These are phyloP conservation scores for Pythium biforme DNA, from an alignment of 352 stramenopile species.

Conservation along the genomic window DNA sequence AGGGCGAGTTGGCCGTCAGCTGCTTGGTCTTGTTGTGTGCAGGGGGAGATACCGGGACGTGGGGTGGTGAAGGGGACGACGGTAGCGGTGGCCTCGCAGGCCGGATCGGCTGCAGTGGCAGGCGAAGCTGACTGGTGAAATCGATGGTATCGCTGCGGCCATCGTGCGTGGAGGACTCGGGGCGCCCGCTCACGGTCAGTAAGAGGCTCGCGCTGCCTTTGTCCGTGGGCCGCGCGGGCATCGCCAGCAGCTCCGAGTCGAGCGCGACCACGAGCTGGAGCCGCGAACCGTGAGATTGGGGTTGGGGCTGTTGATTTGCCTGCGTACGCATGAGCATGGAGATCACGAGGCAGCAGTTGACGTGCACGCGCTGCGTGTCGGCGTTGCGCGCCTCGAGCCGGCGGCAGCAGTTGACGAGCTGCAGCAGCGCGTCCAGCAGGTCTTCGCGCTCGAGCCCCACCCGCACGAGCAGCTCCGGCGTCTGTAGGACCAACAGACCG, in stretches of 20 bases:
- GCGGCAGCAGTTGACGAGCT: slow-evolving; percentile 65
- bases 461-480: slow-evolving; percentile 32
- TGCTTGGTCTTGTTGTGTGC: not conserved
- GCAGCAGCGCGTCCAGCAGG: slow-evolving; percentile 70
- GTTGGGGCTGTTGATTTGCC: no score
- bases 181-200: slow-evolving; percentile 47
- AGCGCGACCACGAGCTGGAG: slow-evolving; percentile 58
- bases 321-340: slow-evolving; percentile 79
- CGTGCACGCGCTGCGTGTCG: slow-evolving; percentile 66
- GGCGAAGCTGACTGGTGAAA: not conserved
- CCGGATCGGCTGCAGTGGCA: slow-evolving; percentile 13
- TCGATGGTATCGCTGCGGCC: not conserved
- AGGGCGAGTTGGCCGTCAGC: not conserved
- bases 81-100: no score
- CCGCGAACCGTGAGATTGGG: no score
- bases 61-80: no score
- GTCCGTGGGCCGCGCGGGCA: slow-evolving; percentile 45
- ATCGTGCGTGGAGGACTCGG: slow-evolving; percentile 29
- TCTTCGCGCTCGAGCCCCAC: slow-evolving; percentile 63
- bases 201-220: slow-evolving; percentile 44
- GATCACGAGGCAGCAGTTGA: slow-evolving; percentile 85
- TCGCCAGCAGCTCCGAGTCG: slow-evolving; percentile 65
- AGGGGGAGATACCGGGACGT: no score
- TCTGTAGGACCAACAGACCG: slow-evolving; percentile 56
- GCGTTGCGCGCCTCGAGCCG: slow-evolving; percentile 41